Base-by-base conservation (phyloP, 352 stramenopile species). In the Phytophthora chlamydospora region DNA sequence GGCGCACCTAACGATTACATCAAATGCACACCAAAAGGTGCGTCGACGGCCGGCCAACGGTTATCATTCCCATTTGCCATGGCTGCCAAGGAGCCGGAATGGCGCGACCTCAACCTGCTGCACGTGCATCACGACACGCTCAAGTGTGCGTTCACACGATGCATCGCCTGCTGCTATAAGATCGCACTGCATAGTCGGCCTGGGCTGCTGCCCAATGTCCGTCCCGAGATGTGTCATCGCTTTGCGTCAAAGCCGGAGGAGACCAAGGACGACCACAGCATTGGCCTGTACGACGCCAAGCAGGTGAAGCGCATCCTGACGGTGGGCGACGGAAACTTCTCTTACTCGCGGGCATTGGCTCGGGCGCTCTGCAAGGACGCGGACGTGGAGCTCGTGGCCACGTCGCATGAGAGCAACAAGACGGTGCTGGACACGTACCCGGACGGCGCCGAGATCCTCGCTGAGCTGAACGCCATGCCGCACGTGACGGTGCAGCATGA, bases 261-360 rank as follows among this genome's bases (percentile, higher is more conserved):
- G 4, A 52, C 45, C 4, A 41, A 62, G 3, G 45, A 47, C 14
- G 16, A 46, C 6, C 52, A 73, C 14, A 17, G 38, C 24, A 75
- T 90, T 13, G 83, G 82, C 0, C 68, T 94, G 16, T 94, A 92
- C 49, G 72, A 89, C 45, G 73, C 75, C 1, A n/a, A 29, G 0
- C 44, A 71, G 11, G 45, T 84, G 13, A 72, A 80, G 57, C 65
- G 72, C 14, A 78, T 98, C 2, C 63, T 98, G 31, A 98, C 92
- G 0, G 81, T 99, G 2, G 97, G 97, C 13, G 97, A 99, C 68
- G 97, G 97, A 41, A 97, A 99, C 80, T 97, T 99, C 56, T 97
- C 94, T 3, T 99, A 97, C 73, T 98, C 94, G 24, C 68, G 98
- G 34, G 92, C 92, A 35, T 71, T 98, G 3, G 85, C 92, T 7